Evolutionary conservation across 2,329 filamentous ascomycete species (phyloP).

Genomic region (Coleophoma crateriformis): DNA sequence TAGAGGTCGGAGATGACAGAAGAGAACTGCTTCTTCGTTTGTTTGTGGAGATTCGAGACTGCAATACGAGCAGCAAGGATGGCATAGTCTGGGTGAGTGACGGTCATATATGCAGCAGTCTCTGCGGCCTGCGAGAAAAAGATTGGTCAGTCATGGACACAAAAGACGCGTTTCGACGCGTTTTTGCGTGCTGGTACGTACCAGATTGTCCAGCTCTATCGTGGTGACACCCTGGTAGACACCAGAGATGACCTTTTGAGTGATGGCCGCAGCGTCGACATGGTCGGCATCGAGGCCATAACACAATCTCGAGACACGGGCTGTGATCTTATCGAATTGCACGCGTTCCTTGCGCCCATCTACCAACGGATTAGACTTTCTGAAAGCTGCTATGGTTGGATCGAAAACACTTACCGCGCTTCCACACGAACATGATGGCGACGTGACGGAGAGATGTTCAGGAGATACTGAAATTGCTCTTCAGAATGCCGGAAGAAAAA

Average conservation of each 20-base stretch:
- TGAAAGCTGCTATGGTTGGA: too few species aligned
- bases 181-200: conserved; percentile 45
- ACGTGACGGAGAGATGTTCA: conserved; percentile 6
- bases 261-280: conserved; percentile 96
- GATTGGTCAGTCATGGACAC: conserved; percentile 10
- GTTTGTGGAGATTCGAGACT: conserved; percentile 99
- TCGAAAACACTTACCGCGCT: conserved; percentile 25
- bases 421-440: conserved; percentile 28
- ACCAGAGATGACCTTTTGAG: conserved; percentile 98
- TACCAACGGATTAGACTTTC: conserved; percentile 29
- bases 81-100: conserved; percentile 97
- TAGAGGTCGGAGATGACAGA: conserved; percentile 88
- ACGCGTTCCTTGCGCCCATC: conserved; percentile 99
- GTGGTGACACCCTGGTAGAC: conserved; percentile 98
- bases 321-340: conserved; percentile 99
- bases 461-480: conserved; percentile 6
- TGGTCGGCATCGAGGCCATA: conserved; percentile 95
- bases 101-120: conserved; percentile 99
- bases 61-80: conserved; percentile 97
- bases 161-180: conserved; percentile 5
- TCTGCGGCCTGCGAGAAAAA: conserved; percentile 71
- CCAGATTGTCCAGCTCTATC: conserved; percentile 91
- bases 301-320: conserved; percentile 93
- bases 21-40: conserved; percentile 99
- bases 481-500: not conserved